A percentile compares a stretch with the other conserved stretches of the same genome.
Conservation (phyloP, 306 rosid genomes). For the Corylus americana region DNA sequence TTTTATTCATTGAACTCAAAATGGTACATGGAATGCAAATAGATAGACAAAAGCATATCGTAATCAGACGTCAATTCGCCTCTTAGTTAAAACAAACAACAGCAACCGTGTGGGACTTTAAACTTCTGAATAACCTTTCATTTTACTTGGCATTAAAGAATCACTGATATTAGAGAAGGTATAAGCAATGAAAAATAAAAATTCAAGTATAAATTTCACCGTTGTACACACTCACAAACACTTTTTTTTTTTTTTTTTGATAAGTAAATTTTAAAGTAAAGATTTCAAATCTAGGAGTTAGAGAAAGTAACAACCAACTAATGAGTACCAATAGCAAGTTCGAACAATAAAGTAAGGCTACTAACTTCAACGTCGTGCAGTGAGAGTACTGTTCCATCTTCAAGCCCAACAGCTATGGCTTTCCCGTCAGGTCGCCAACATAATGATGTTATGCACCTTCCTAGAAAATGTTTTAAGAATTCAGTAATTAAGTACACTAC, state of each 20-base stretch:
- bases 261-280: not conserved
- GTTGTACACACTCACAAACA: not conserved
- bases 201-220: conserved; percentile 10
- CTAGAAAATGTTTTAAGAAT: conserved; percentile 31
- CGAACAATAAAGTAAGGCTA: conserved; percentile 14
- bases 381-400: conserved; percentile 74
- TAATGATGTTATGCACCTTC: conserved; percentile 63
- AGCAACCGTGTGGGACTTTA: conserved; percentile 75
- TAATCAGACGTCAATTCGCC: conserved; percentile 62
- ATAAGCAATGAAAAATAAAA: conserved; percentile 19
- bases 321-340: not conserved
- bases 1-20: conserved; percentile 13
- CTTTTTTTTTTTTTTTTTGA: too few species aligned
- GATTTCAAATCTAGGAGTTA: conserved; percentile 2
- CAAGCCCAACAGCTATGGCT: conserved; percentile 84
- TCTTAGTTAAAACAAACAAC: conserved; percentile 85
- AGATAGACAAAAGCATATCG: conserved; percentile 44
- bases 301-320: not conserved
- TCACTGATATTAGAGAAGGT: conserved; percentile 23
- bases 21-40: conserved; percentile 22
- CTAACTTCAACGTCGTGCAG: conserved; percentile 93
- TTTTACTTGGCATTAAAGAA: conserved; percentile 51
- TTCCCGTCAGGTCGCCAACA: conserved; percentile 98
- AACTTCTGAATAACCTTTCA: conserved; percentile 80
- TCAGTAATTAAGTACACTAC: conserved; percentile 9